phyloP scores from a whole-genome alignment of 139 green algal genomes.

The Chlamydomonas schloesseri region DNA sequence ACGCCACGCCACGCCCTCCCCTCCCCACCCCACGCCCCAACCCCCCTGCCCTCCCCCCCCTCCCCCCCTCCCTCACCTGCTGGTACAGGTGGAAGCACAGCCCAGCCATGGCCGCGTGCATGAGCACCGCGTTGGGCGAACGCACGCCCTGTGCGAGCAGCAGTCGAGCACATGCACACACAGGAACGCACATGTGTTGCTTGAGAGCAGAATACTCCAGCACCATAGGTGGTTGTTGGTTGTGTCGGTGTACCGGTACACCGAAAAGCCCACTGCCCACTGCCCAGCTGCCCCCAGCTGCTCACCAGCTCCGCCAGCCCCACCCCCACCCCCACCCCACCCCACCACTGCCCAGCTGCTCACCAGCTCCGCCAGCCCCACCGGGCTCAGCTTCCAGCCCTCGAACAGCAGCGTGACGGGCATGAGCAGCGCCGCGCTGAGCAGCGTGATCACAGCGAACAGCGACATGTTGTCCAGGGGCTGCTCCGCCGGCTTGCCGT shows the following conservation, averaged over 20 bases:
- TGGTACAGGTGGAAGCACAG: slow-evolving; percentile 98
- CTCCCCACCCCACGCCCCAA: no score
- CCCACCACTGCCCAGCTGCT: slow-evolving; percentile 3
- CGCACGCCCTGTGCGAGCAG: slow-evolving; percentile 54
- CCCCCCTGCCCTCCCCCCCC: no score
- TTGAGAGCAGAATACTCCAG: no score
- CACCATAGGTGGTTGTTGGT: no score
- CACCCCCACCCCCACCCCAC: not conserved
- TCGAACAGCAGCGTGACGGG: slow-evolving; percentile 82
- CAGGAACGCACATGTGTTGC: no score
- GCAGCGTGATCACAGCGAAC: slow-evolving; percentile 97
- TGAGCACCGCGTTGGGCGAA: slow-evolving; percentile 67
- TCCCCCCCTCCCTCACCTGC: slow-evolving; percentile 66
- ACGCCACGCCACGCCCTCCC: no score
- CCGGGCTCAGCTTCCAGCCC: slow-evolving; percentile 77
- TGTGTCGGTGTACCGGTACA: no score
- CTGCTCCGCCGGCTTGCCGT: not conserved
- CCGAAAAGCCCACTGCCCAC: no score
- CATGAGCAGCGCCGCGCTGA: slow-evolving; percentile 82
- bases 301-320: no score
- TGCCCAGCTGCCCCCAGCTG: no score
- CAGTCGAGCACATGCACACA: no score
- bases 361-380: slow-evolving; percentile 60
- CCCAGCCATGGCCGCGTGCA: slow-evolving; percentile 71
- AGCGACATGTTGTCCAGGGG: slow-evolving; percentile 96